These are phyloP conservation scores for Scutellaria minor DNA, from an alignment of 257 asterid genomes.

Conservation along the genomic window DNA sequence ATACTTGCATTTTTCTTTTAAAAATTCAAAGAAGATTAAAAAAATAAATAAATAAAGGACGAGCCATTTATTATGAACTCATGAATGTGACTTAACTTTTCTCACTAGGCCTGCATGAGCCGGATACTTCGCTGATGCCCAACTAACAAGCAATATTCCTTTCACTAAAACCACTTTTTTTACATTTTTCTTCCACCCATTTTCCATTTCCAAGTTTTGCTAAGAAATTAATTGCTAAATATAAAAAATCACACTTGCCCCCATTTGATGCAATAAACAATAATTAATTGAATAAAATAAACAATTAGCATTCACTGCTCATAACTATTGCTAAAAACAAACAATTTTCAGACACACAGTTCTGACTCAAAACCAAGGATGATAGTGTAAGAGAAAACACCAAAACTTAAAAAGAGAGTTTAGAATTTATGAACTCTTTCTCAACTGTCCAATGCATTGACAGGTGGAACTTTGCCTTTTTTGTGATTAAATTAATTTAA, in stretches of 20 bases:
- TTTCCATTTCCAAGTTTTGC: constrained; percentile 34
- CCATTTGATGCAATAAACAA: background rate
- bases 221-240: constrained; percentile 26
- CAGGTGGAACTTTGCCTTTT: constrained; percentile 40
- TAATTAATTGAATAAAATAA: constrained; percentile 6
- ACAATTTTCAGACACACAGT: constrained; percentile 27
- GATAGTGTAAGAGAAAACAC: background rate
- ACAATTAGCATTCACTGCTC: constrained; percentile 24
- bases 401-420: constrained; percentile 17
- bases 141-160: constrained; percentile 39
- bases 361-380: constrained; percentile 21
- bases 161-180: constrained; percentile 27
- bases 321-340: constrained; percentile 30
- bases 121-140: constrained; percentile 44
- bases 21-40: no score
- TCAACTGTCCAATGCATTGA: constrained; percentile 43
- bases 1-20: no score
- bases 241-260: constrained; percentile 20
- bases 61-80: constrained; percentile 23
- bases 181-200: constrained; percentile 25
- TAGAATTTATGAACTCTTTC: constrained; percentile 30
- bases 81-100: constrained; percentile 31
- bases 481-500: background rate
- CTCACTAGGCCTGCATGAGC: constrained; percentile 54
- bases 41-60: background rate